Percentiles rank a stretch among this genome's conserved stretches.
Evolutionary conservation across 2,329 filamentous ascomycete genomes (phyloP).

Genomic region (Septoria linicola): DNA sequence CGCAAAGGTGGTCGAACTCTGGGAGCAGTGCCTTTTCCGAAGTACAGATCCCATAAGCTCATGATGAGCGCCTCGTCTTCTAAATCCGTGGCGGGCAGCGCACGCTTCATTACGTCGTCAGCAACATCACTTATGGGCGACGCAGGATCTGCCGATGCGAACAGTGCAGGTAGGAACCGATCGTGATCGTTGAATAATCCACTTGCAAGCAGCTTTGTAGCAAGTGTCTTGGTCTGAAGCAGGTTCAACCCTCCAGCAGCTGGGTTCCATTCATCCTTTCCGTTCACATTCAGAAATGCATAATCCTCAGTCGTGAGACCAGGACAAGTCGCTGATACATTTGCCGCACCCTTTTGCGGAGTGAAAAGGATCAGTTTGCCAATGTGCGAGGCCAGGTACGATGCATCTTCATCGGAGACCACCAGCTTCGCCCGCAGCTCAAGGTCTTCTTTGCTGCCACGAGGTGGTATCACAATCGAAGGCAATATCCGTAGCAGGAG

Average conservation of each 20-base stretch:
- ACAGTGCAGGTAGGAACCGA: constrained; percentile 78
- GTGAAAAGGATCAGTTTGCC: constrained; percentile 72
- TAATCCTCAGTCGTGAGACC: constrained; percentile 67
- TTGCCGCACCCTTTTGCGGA: constrained; percentile 38
- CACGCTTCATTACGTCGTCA: constrained; percentile 84
- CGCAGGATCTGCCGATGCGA: constrained; percentile 79
- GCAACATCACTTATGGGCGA: constrained; percentile 79
- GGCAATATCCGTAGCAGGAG: constrained; percentile 74
- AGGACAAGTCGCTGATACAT: constrained; percentile 47
- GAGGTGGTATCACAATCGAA: constrained; percentile 67
- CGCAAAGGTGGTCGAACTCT: constrained; percentile 67
- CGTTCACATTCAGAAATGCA: constrained; percentile 64
- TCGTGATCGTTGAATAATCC: constrained; percentile 82
- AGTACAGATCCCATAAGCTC: constrained; percentile 71
- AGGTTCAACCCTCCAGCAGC: constrained; percentile 63
- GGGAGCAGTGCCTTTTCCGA: constrained; percentile 53
- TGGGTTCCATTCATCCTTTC: constrained; percentile 69
- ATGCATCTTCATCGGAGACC: constrained; percentile 68
- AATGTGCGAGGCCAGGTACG: constrained; percentile 72
- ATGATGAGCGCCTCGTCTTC: constrained; percentile 66
- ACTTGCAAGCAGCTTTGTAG: constrained; percentile 72
- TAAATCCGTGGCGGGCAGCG: constrained; percentile 64
- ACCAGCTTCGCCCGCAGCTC: constrained; percentile 65
- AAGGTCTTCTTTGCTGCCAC: constrained; percentile 76
- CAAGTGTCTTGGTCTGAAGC: constrained; percentile 67